Base-by-base conservation (phyloP, 1,139 yeast species). In the Pichia sp. region DNA sequence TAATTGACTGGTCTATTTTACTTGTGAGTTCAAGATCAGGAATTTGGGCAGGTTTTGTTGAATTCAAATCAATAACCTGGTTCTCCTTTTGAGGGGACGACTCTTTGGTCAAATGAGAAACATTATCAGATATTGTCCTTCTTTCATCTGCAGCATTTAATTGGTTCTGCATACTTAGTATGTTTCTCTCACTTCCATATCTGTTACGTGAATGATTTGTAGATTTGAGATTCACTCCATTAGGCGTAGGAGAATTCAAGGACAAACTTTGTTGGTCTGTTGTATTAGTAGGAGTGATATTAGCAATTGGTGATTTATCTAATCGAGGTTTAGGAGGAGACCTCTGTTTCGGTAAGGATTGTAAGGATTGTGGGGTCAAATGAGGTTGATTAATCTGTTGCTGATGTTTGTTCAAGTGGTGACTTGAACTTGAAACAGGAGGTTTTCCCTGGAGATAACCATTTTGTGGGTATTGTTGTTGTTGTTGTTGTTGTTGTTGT, bases 401-500 rank as follows among this genome's bases (percentile, higher is more conserved):
- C 5, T 23, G 38, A 12, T 21, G 38, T 35, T 22, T 24, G 42
- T n/a, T 30, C 20, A n/a, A 31, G 35, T 3, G 23, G 35, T 12
- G 25, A n/a, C 3, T 23, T 19, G 12, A 35, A 31, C 18, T 24
- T 36, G n/a, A 17, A 9, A 20, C 31, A 4, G 25, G 20, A 11
- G 14, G 12, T 23, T 30, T 36, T 21, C 33, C 22, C n/a, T n/a
- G n/a, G n/a, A n/a, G 17, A 21, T 28, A 35, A 17, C 17, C n/a
- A 15, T 8, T 25, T 25, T 24, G 14, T 7, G 33, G 22, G 15
- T 40, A 45, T 22, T 43, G 43, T 19, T 41, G 39, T 38, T 35
- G 41, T 36, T 37, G 49, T 26, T 38, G 39, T 18, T 39, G 45
- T 20, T 35, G 42, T 21, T 31, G 7, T 6, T 10, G 31, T 22